Conservation (phyloP, 75 land plant genomes). For the Cryptomeria japonica region DNA sequence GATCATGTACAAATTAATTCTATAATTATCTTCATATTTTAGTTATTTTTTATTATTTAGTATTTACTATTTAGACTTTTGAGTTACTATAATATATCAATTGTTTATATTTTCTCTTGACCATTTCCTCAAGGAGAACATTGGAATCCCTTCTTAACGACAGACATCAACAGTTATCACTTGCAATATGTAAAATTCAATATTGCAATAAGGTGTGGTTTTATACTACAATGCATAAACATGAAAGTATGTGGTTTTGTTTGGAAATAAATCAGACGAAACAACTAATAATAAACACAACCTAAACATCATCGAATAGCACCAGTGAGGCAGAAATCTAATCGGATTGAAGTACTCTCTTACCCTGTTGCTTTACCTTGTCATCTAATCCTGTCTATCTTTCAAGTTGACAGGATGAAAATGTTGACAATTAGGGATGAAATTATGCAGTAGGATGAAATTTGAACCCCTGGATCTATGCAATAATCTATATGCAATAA, state of each 20-base stretch:
- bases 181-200: background rate
- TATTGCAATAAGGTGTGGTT: background rate
- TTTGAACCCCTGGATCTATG: too few species aligned
- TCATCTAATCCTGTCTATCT: too few species aligned
- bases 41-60: too few species aligned
- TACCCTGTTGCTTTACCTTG: too few species aligned
- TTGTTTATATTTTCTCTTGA: background rate
- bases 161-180: background rate
- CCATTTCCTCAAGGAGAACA: background rate
- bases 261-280: background rate
- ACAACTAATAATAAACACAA: background rate
- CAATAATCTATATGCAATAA: too few species aligned
- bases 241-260: background rate
- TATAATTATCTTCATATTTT: too few species aligned
- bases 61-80: too few species aligned
- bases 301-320: background rate
- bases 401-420: too few species aligned
- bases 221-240: background rate
- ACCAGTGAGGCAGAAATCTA: background rate
- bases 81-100: too few species aligned
- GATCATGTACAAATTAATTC: background rate
- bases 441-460: too few species aligned
- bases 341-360: too few species aligned
- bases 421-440: too few species aligned
- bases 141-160: background rate